Evolutionary conservation across 768 basidiomycete species (phyloP), one percentile per base, ranked within the genome.

Genomic region (Lactarius sanguifluus): DNA sequence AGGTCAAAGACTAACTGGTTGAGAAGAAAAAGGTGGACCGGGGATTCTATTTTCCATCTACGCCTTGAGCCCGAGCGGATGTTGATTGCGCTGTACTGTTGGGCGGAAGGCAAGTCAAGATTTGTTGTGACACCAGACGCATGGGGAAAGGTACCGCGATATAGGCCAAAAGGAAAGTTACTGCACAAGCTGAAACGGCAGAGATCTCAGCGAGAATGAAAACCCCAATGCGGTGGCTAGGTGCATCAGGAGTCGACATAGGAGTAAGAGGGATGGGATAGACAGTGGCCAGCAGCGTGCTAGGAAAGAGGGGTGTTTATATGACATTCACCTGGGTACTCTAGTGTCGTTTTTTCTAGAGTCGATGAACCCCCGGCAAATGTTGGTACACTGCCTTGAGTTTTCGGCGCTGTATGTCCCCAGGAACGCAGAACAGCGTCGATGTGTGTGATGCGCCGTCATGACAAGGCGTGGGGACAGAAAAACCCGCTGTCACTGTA

Each of bases 1-100:
- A 76, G 41, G 56, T 76, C 75, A 12, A 69, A 75, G 18, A 72
- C 60, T 0, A 76, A 57, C n/a, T 76, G 71, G 50, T 70, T 70
- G 54, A 76, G 68, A 54, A 76, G 72, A 59, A 75, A 74, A 47
- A 73, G 68, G 64, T 76, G 75, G 32, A 75, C 66, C 10, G 75
- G 71, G 25, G 71, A 71, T 50, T 65, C 64, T 28, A 66, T 64
- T 18, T 36, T 50, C 73, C 71, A 73, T 59, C 63, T 63, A 16
- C 71, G 62, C 38, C 13, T 47, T 1, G 69, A 64, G 16, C 61
- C 66, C 25, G 34, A 30, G 40, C 67, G 71, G 59, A 75, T 56
- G 47, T 38, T 67, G 38, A 68, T 28, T 9, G 69, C 47, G 60
- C 67, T 70, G 64, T 72, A 72, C 71, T 73, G 59, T 57, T 23